A percentile compares a stretch with the other conserved stretches of the same genome.
These are phyloP conservation scores for Pleurotus eryngii DNA, from an alignment of 768 basidiomycete species.

Conservation along the genomic window DNA sequence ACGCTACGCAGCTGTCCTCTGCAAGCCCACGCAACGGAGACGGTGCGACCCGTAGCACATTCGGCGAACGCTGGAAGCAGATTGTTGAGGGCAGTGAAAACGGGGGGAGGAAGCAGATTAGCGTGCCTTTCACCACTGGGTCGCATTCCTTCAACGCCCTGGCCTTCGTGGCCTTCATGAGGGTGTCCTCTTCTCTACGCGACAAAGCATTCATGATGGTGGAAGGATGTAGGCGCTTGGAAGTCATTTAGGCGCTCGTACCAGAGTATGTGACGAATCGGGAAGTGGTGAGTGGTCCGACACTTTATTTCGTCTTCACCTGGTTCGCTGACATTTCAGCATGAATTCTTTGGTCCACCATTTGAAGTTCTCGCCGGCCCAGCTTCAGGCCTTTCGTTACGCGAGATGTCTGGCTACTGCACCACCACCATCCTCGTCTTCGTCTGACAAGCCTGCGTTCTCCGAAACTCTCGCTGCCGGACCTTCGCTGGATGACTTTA, in stretches of 20 bases:
- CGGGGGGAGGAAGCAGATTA: not conserved
- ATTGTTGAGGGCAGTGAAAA: not conserved
- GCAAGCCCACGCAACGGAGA: conserved; percentile 87
- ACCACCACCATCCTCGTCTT: conserved; percentile 37
- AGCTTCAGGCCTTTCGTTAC: conserved; percentile 16
- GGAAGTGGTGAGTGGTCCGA: not conserved
- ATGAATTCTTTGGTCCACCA: not conserved
- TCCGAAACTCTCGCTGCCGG: conserved; percentile 55
- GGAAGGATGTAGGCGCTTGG: not conserved
- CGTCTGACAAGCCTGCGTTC: conserved; percentile 41
- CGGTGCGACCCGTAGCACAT: conserved; percentile 76
- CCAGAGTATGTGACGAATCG: not conserved
- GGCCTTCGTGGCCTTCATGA: conserved; percentile 79
- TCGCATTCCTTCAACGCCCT: conserved; percentile 80
- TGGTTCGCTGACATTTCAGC: not conserved
- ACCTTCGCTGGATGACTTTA: conserved; percentile 79
- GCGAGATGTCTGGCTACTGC: conserved; percentile 47
- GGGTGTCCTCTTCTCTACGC: conserved; percentile 82
- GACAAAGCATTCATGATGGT: conserved; percentile 76
- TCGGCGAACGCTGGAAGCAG: conserved; percentile 69
- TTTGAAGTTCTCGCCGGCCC: conserved; percentile 6
- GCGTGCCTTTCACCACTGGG: conserved; percentile 63
- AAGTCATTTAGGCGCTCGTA: conserved; percentile 2
- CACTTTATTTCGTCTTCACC: not conserved
- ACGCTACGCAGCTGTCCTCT: conserved; percentile 62